Evolutionary conservation across 2,329 filamentous ascomycete species (phyloP).

Genomic region (Cercospora sp.): DNA sequence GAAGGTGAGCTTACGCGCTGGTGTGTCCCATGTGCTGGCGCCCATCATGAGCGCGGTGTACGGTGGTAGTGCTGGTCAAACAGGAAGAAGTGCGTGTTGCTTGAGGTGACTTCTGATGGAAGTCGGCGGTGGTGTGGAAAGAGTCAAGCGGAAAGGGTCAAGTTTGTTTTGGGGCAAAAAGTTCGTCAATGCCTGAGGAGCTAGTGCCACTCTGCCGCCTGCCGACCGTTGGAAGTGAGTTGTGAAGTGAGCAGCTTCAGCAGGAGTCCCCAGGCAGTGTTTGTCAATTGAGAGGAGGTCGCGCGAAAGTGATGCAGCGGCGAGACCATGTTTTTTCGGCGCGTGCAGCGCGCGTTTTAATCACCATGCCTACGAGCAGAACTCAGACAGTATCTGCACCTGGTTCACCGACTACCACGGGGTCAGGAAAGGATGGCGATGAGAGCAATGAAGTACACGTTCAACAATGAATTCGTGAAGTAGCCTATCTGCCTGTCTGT

Average conservation of each 20-base stretch:
- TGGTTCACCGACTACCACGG: neutral
- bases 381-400: neutral
- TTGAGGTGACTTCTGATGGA: neutral
- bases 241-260: slow-evolving; percentile 3
- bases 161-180: slow-evolving; percentile 6
- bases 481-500: slow-evolving; percentile 6
- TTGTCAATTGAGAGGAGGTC: neutral
- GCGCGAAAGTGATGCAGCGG: neutral
- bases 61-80: slow-evolving; percentile 2
- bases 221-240: slow-evolving; percentile 10
- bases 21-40: slow-evolving; percentile 31
- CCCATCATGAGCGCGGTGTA: slow-evolving; percentile 14
- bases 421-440: neutral
- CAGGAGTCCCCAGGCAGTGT: neutral
- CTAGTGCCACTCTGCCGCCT: slow-evolving; percentile 8
- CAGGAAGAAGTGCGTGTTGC: neutral
- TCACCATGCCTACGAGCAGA: neutral
- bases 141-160: neutral
- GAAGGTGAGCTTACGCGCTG: slow-evolving; percentile 22
- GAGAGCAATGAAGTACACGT: neutral
- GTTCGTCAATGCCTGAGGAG: slow-evolving; percentile 10
- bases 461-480: neutral
- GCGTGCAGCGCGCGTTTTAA: neutral
- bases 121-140: slow-evolving; percentile 9
- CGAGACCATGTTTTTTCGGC: neutral